phyloP scores from a whole-genome alignment of 441 rosid species.

The Bocquillonia castaneifolia region DNA sequence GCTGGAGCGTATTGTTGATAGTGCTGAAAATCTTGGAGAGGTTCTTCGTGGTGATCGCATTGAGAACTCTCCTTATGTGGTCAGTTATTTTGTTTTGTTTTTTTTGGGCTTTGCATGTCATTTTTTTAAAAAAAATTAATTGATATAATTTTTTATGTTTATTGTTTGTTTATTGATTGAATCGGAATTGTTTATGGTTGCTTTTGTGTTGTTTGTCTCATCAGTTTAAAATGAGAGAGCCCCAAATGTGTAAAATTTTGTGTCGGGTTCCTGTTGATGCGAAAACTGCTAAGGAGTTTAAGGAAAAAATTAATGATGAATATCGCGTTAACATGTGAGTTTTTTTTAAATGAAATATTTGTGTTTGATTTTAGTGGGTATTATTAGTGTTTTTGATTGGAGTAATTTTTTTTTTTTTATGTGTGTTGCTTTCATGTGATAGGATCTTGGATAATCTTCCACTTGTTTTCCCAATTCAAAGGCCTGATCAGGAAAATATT shows the following conservation, averaged over 20 bases:
- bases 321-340: conserved; percentile 82
- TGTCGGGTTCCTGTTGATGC: conserved; percentile 58
- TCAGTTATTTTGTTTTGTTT: conserved; percentile 31
- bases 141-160: conserved; percentile 3
- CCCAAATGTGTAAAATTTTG: conserved; percentile 62
- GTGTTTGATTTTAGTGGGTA: too few relatives aligned
- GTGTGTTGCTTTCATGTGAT: conserved; percentile 15
- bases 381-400: too few relatives aligned
- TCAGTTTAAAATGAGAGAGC: conserved; percentile 93
- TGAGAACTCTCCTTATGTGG: conserved; percentile 88
- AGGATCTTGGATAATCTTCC: conserved; percentile 99
- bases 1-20: conserved; percentile 61
- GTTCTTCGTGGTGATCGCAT: conserved; percentile 95
- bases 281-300: conserved; percentile 57
- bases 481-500: conserved; percentile 53
- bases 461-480: conserved; percentile 60
- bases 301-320: conserved; percentile 81
- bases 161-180: too few relatives aligned
- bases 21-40: conserved; percentile 92
- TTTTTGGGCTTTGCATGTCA: too few relatives aligned
- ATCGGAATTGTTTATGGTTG: too few relatives aligned
- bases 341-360: too few relatives aligned
- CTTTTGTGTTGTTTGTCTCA: too few relatives aligned
- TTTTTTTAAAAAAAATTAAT: too few relatives aligned
- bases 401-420: too few relatives aligned